Percentiles rank a stretch among this genome's conserved stretches.
phyloP scores from a whole-genome alignment of 1,139 yeast genomes.

The Eremothecium cymbalariae region DNA sequence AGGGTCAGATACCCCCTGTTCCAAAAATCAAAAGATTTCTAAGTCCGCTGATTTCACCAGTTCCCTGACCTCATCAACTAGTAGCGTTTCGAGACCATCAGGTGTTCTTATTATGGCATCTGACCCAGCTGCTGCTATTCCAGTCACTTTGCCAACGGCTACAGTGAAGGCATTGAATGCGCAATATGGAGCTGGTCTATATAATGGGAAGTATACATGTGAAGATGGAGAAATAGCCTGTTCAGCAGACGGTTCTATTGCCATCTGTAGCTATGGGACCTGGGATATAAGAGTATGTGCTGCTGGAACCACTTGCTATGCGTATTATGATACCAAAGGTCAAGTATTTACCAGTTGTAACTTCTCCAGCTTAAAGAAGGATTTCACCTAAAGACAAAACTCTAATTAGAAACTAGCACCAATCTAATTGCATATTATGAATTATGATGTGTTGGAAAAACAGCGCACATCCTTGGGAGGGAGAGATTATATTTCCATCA shows the following conservation, averaged over 20 bases:
- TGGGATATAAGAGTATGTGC: constrained; percentile 54
- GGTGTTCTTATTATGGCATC: constrained; percentile 16
- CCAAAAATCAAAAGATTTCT: too few relatives aligned
- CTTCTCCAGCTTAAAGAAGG: constrained; percentile 18
- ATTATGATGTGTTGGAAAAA: too few relatives aligned
- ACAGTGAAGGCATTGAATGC: constrained; percentile 38
- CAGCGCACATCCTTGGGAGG: too few relatives aligned
- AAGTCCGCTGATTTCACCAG: too few relatives aligned
- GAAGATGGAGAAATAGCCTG: constrained; percentile 45
- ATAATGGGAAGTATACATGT: constrained; percentile 33
- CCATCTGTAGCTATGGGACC: constrained; percentile 45
- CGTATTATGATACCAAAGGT: constrained; percentile 36
- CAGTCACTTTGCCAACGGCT: constrained; percentile 32
- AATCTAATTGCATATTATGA: not conserved
- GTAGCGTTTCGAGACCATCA: constrained; percentile 6
- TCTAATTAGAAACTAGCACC: constrained; percentile 2
- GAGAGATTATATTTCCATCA: too few relatives aligned
- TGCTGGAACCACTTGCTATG: constrained; percentile 51
- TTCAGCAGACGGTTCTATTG: constrained; percentile 40
- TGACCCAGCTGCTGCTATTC: constrained; percentile 11
- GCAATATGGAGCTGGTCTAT: constrained; percentile 27
- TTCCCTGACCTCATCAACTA: constrained; percentile 2
- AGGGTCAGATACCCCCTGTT: too few relatives aligned
- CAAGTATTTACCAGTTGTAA: constrained; percentile 38
- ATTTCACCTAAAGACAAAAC: constrained; percentile 12